Evolutionary conservation across 208 protist genomes (phyloP), one percentile per base, ranked within the genome.

Genomic region (Trypanosoma cruzi): DNA sequence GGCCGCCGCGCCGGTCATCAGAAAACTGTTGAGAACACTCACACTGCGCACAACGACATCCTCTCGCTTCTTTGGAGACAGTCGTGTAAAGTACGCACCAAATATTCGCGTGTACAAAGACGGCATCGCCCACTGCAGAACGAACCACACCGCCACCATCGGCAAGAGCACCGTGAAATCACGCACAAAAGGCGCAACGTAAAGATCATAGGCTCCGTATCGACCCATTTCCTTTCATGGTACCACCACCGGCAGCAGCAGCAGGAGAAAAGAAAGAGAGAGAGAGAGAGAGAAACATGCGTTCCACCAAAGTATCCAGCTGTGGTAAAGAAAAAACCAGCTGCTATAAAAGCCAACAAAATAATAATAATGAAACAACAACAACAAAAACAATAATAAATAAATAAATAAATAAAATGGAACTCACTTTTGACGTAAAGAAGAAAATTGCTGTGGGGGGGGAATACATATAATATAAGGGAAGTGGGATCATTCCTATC

Each of bases 131-230:
- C 72, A 81, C 54, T 95, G 84, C 6, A 84, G 49, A 10, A 62
- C 28, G 71, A 92, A 86, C 75, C 80, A 95, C n/a, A 85, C 79
- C 49, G 63, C 65, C 8, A 92, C 48, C 71, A 88, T 80, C 5
- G 81, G 75, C 5, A 84, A 37, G 52, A 92, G 87, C 20, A 90
- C 77, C 31, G 29, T 26, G 48, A 62, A 79, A 24, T 95, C 84
- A 11, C 86, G 79, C 31, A 74, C 24, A 62, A 92, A 72, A 0
- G 89, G 89, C 16, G 63, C 37, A 36, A 95, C 70, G 82, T 85
- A 95, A 18, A 86, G 70, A 32, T 92, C 89, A 54, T 85, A 81
- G 20, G 80, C 55, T 72, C 82, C 82, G 86, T 91, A 71, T n/a
- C 28, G n/a, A 20, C 59, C 68, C 62, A 73, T 55, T 40, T 40